Base-by-base conservation (phyloP, 257 asterid species). In the Anisodus tanguticus region DNA sequence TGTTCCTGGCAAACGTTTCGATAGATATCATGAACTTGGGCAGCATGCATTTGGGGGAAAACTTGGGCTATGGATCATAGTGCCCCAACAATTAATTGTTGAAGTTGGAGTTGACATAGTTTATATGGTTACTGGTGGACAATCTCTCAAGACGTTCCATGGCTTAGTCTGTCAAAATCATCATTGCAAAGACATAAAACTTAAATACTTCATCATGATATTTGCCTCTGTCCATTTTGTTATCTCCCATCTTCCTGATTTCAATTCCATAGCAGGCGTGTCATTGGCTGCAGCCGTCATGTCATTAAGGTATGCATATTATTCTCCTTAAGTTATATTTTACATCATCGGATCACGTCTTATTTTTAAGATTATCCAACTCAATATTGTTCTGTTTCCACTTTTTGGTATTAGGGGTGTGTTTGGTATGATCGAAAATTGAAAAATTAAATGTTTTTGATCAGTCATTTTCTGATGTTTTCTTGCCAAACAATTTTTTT, bases 41-140 rank as follows among this genome's bases (percentile, higher is more conserved):
- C 71, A 66, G 1, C 45, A 66, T 31, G 71, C 45, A 3, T 66
- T 31, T 66, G 71, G 45, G 17, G 5, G 26, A 31, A 66, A 31
- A 66, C 45, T 66, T 31, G 71, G 71, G 0, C 71, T 66, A 26
- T 31, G 71, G 71, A 66, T 66, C 16, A 31, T 66, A 26, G 71
- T 66, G 43, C 71, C 71, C 2, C 71, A 66, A 66, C 71, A 66
- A 8, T 1, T 66, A 5, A 11, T 72, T 43, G 80, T 72, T 72
- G 80, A 72, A 41, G 58, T 72, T 45, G 80, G 80, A 16, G 15
- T 45, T 17, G 80, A 72, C 59, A 45, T 72, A 41, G 80, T 72
- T 72, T 72, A 72, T 49, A 72, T 72, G 80, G 80, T 72, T 4
- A 72, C 80, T 8, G 80, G 37, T 17, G 80, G 80, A 17, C 3